These are phyloP conservation scores for Solanum sparsipilum DNA, from an alignment of 257 asterid species.

Conservation along the genomic window DNA sequence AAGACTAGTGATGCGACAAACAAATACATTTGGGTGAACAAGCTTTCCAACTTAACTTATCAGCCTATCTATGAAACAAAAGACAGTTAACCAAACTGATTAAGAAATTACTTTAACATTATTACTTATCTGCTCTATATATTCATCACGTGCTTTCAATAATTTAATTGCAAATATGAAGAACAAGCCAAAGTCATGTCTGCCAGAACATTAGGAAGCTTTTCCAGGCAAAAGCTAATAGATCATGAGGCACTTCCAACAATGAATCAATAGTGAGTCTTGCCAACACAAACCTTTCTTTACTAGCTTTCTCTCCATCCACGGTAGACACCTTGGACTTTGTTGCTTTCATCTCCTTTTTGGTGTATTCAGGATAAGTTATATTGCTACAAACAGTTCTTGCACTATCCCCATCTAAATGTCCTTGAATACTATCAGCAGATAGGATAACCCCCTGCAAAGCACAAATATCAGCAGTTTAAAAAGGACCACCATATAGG, in stretches of 20 bases:
- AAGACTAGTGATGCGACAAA: background rate
- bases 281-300: conserved; percentile 23
- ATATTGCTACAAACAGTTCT: conserved; percentile 20
- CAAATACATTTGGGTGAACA: background rate
- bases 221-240: conserved; percentile 2
- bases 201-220: background rate
- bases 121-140: background rate
- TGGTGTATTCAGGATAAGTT: conserved; percentile 8
- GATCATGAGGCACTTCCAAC: background rate
- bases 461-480: background rate
- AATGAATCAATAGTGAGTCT: background rate
- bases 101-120: background rate
- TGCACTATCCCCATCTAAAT: conserved; percentile 21
- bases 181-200: background rate
- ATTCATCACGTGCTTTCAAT: background rate
- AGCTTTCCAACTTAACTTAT: background rate
- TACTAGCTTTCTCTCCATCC: conserved; percentile 15
- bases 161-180: background rate
- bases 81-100: background rate
- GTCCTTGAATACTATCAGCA: conserved; percentile 40
- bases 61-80: background rate
- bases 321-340: conserved; percentile 11
- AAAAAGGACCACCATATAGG: background rate
- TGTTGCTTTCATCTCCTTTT: conserved; percentile 20
- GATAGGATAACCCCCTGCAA: conserved; percentile 50